Base-by-base conservation (phyloP, 2,329 filamentous ascomycete species). In the Xylariaceae sp. region DNA sequence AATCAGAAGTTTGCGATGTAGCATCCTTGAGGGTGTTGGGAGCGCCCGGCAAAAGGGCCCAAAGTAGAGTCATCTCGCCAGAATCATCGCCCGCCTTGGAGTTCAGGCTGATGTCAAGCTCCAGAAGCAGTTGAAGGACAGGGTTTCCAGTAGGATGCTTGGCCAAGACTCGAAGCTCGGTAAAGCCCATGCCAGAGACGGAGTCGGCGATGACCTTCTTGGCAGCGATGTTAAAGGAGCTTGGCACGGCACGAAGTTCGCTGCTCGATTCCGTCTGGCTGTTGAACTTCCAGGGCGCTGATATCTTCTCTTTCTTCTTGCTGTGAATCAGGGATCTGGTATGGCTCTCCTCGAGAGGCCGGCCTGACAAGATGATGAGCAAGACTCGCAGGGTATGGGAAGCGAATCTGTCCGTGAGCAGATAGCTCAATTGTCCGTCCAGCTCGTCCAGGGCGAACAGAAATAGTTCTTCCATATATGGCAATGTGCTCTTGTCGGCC, bases 91-190 rank as follows among this genome's bases (percentile, higher is more conserved):
- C 49, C 5, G 74, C 63, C 45, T 85, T 83, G 32, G 75, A 76
- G 44, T 83, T 82, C 38, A 83, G 68, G 0, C 78, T 73, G 30
- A 96, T 74, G 52, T 98, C 92, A 12, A 98, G 68, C 52, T 89
- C 85, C 3, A 98, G 66, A 19, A 98, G 67, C 1, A 96, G 72
- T 56, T 96, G 92, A n/a, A 98, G 69, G 1, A 88, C 83, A 0
- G 92, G 92, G 51, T 94, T 95, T 30, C 88, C 92, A 1, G 90
- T 84, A 4, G 85, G 86, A 51, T 96, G 90, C 14, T 80, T 88
- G 2, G 90, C 86, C 36, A 98, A 67, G 3, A 92, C 78, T 18
- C 87, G 78, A 18, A 96, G 71, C 49, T 87, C 83, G 3, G 82
- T 85, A 2, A 82, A 73, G 53, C 92, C 87, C 47, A 95, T 71